Evolutionary conservation across 2,329 filamentous ascomycete genomes (phyloP).

Genomic region (Davidsoniella neocaledoniae): DNA sequence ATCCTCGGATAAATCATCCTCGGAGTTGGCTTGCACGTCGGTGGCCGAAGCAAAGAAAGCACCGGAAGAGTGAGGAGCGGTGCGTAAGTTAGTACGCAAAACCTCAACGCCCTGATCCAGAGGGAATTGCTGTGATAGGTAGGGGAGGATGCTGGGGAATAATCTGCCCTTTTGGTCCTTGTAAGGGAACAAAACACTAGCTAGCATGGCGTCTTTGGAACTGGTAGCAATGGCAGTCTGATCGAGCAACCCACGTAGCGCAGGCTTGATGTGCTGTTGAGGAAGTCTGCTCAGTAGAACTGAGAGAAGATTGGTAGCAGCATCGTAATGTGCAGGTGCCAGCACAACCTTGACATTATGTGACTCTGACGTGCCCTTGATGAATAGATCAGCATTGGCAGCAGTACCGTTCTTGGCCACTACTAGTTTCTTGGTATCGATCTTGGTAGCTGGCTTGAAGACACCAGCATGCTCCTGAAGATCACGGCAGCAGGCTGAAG

Average conservation of each 20-base stretch:
- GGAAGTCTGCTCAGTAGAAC: conserved; percentile 45
- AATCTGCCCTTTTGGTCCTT: conserved; percentile 44
- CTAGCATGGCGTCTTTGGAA: conserved; percentile 56
- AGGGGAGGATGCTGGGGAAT: conserved; percentile 62
- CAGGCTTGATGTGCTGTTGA: conserved; percentile 49
- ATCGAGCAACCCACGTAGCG: conserved; percentile 59
- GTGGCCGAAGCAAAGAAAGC: conserved; percentile 17
- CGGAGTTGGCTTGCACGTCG: conserved; percentile 6
- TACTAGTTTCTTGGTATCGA: conserved; percentile 20
- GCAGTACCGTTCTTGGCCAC: conserved; percentile 22
- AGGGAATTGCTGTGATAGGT: conserved; percentile 51
- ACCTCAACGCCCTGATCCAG: conserved; percentile 52
- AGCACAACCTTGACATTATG: conserved; percentile 17
- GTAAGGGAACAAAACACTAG: conserved; percentile 68
- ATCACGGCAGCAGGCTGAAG: conserved; percentile 59
- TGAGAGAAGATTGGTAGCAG: conserved; percentile 47
- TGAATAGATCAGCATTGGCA: conserved; percentile 57
- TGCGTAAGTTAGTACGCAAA: conserved; percentile 42
- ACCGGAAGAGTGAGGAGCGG: conserved; percentile 17
- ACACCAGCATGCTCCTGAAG: conserved; percentile 40
- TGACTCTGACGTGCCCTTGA: conserved; percentile 23
- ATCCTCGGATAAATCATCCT: conserved; percentile 10
- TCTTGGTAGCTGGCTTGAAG: conserved; percentile 11
- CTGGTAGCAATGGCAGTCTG: conserved; percentile 59
- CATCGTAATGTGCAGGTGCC: conserved; percentile 29